Conservation (phyloP, 208 protist genomes). For the Borovskyia barvae region DNA sequence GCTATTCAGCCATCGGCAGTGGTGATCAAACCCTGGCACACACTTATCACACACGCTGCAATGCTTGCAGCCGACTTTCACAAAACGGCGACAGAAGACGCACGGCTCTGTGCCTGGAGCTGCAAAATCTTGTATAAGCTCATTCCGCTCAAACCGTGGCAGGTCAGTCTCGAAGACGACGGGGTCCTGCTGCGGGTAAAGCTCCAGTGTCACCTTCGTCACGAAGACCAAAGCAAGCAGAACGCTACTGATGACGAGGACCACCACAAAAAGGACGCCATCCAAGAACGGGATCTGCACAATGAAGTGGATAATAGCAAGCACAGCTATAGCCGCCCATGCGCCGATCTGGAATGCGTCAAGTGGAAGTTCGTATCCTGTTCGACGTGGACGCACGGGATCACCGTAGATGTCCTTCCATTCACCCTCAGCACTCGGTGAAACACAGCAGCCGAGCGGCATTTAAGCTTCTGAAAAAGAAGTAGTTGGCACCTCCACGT, state of each 20-base stretch:
- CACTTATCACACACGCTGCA: constrained; percentile 92
- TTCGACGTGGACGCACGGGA: constrained; percentile 74
- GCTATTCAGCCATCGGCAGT: constrained; percentile 91
- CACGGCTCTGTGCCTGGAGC: constrained; percentile 55
- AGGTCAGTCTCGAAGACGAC: constrained; percentile 60
- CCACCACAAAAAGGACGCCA: constrained; percentile 32
- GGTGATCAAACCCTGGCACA: constrained; percentile 89
- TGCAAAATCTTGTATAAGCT: constrained; percentile 40
- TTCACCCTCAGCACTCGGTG: constrained; percentile 43
- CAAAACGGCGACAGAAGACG: constrained; percentile 83
- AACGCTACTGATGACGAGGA: constrained; percentile 46
- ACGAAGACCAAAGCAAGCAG: constrained; percentile 29
- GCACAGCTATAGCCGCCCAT: constrained; percentile 52
- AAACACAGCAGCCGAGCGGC: constrained; percentile 31
- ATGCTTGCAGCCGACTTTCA: constrained; percentile 73
- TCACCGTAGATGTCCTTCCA: constrained; percentile 82
- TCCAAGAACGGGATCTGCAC: constrained; percentile 70
- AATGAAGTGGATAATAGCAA: constrained; percentile 58
- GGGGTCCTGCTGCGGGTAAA: constrained; percentile 69
- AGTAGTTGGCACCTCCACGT: background rate
- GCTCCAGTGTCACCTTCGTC: constrained; percentile 64
- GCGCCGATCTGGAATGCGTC: constrained; percentile 71
- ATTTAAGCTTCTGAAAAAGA: background rate
- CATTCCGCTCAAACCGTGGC: constrained; percentile 47
- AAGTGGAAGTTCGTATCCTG: constrained; percentile 71